Evolutionary conservation across 2,329 filamentous ascomycete genomes (phyloP), one percentile per base, ranked within the genome.

Genomic region (Cercospora berteroae): DNA sequence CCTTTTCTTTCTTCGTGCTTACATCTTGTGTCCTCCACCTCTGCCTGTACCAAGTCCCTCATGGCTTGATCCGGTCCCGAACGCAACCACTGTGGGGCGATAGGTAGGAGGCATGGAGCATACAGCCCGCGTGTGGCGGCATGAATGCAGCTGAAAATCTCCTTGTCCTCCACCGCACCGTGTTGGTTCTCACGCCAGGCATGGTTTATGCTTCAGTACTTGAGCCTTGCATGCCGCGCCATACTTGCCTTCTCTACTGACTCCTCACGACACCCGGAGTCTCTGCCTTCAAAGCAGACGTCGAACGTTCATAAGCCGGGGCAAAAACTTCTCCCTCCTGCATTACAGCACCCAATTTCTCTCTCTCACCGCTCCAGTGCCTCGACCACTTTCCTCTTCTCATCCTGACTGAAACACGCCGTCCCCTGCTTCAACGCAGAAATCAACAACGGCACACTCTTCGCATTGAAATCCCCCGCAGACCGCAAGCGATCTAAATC

Each of bases 381-480:
- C 18, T 62, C 61, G 0, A 44, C 77, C 59, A 83, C 75, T 73
- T 79, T 79, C 71, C 71, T 79, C 79, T 82, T 83, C 74, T 87
- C 85, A 62, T 83, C 85, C n/a, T 75, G 72, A 10, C 83, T 82
- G 75, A 91, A 92, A 68, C 89, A 84, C 5, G 80, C 81, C 4
- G 85, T 85, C 0, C 90, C 90, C 74, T 93, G 90, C 79, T 87
- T 86, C 71, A 93, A 77, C 3, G 90, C 89, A 73, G 86, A 82
- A 36, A 93, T 84, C 50, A 93, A 83, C 75, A 92, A 84, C 5
- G 84, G 82, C 31, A 92, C 71, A 69, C 80, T 83, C 3, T 86
- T 86, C 61, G 88, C 87, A 75, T 87, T 88, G 80, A 93, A 94
- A 79, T 93, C 91, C 72, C 88, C 86, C 9, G 90, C 89, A 44